A percentile compares a stretch with the other conserved stretches of the same genome.
Conservation (phyloP, 257 asterid species). For the Rehmannia glutinosa region DNA sequence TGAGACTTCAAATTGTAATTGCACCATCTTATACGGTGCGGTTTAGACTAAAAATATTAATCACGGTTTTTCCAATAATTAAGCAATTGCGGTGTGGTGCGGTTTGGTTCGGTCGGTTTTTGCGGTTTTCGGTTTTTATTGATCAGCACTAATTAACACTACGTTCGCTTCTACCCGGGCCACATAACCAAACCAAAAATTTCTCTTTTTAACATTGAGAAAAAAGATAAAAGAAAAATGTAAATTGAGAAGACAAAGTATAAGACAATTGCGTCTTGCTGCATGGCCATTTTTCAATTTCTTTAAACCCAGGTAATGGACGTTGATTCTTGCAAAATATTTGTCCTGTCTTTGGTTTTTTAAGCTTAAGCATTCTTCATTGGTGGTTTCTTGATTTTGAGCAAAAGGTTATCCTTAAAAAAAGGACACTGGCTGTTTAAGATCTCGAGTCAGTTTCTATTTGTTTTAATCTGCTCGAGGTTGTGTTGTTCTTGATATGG, state of each 20-base stretch:
- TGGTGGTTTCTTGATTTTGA: slow-evolving; percentile 25
- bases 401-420: slow-evolving; percentile 8
- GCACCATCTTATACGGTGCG: too few relatives aligned
- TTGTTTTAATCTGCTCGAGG: too few relatives aligned
- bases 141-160: too few relatives aligned
- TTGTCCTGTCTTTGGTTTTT: slow-evolving; percentile 14
- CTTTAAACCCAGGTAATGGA: slow-evolving; percentile 28
- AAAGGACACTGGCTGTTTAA: slow-evolving; percentile 19
- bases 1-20: too few relatives aligned
- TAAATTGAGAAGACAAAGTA: slow-evolving; percentile 15
- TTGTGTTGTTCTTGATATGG: slow-evolving; percentile 13
- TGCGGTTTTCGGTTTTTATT: too few relatives aligned
- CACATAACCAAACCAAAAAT: slow-evolving; percentile 16
- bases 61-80: too few relatives aligned
- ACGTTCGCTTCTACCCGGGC: slow-evolving; percentile 18
- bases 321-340: slow-evolving; percentile 29
- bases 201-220: background rate
- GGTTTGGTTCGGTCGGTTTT: too few relatives aligned
- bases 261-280: slow-evolving; percentile 15
- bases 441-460: slow-evolving; percentile 28
- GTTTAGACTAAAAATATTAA: too few relatives aligned
- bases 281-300: slow-evolving; percentile 30
- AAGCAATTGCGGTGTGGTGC: too few relatives aligned
- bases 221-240: background rate
- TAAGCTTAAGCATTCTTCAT: slow-evolving; percentile 10